These are phyloP conservation scores for Cucurbita ficifolia DNA, from an alignment of 306 rosid species.

Conservation along the genomic window DNA sequence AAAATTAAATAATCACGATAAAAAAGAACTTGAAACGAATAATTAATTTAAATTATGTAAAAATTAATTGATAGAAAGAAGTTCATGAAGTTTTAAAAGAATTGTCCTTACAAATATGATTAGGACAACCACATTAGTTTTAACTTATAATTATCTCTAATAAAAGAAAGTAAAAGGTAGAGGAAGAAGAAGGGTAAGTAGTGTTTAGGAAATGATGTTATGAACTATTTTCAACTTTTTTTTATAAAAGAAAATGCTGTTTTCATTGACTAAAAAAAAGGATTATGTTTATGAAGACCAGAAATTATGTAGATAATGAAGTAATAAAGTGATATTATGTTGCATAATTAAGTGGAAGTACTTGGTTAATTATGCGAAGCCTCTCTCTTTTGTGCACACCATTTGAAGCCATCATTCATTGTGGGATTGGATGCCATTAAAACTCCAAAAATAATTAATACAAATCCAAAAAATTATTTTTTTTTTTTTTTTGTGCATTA, in stretches of 20 bases:
- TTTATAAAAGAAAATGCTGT: not conserved
- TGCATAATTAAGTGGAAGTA: conserved; percentile 3
- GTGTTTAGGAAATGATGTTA: not conserved
- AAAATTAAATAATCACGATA: too few relatives aligned
- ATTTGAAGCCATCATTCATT: conserved; percentile 1
- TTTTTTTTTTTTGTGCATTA: not conserved
- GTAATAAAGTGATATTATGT: not conserved
- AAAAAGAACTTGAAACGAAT: too few relatives aligned
- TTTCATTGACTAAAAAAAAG: not conserved
- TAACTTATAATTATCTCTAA: not conserved
- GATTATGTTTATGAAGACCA: too few relatives aligned
- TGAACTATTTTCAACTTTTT: not conserved
- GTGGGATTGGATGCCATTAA: not conserved
- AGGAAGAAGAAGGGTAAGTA: not conserved
- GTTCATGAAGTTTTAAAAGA: not conserved
- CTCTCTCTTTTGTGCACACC: not conserved
- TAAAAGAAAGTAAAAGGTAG: not conserved
- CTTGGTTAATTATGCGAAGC: not conserved
- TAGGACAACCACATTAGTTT: not conserved
- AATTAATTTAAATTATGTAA: not conserved
- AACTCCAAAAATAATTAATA: not conserved
- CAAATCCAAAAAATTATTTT: too few relatives aligned
- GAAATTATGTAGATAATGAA: not conserved
- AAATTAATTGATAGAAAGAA: not conserved
- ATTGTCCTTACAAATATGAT: not conserved